Percentiles rank a stretch among this genome's conserved stretches.
Conservation (phyloP, 257 asterid genomes). For the Gentiana macrophylla region DNA sequence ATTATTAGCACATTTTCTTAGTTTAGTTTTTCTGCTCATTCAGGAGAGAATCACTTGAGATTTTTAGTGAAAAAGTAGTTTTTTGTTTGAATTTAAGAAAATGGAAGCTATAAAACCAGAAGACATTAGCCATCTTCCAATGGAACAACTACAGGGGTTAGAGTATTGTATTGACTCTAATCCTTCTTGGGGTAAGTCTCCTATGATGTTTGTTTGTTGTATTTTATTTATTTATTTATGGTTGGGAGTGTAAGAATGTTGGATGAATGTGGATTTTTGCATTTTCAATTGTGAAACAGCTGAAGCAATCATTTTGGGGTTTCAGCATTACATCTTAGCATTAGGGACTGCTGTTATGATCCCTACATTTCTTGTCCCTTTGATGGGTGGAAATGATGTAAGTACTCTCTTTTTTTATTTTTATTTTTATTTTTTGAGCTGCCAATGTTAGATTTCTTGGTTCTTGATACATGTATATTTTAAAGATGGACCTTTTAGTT, state of each 20-base stretch:
- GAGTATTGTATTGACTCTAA: conserved; percentile 97
- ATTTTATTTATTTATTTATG: background rate
- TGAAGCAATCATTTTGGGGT: conserved; percentile 82
- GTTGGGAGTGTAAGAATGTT: background rate
- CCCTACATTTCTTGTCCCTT: conserved; percentile 85
- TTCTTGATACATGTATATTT: too few species aligned
- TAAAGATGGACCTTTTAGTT: too few species aligned
- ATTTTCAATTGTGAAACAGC: conserved; percentile 35
- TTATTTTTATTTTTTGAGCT: too few species aligned
- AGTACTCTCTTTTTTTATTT: conserved; percentile 13
- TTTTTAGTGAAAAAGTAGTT: conserved; percentile 8
- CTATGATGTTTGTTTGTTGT: background rate
- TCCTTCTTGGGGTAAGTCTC: conserved; percentile 84
- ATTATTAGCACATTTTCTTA: conserved; percentile 1
- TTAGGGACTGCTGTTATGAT: conserved; percentile 95
- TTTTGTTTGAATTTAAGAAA: background rate
- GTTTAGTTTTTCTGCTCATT: conserved; percentile 2
- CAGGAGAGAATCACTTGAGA: conserved; percentile 15
- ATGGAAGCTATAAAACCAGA: conserved; percentile 89
- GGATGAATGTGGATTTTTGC: background rate
- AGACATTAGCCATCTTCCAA: conserved; percentile 87
- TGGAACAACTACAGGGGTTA: conserved; percentile 97
- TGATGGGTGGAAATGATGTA: conserved; percentile 92
- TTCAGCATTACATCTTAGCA: conserved; percentile 87
- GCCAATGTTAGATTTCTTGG: too few species aligned